Percentiles rank a stretch among this genome's conserved stretches.
phyloP scores from a whole-genome alignment of 441 rosid species.

The Isatis lusitanica region DNA sequence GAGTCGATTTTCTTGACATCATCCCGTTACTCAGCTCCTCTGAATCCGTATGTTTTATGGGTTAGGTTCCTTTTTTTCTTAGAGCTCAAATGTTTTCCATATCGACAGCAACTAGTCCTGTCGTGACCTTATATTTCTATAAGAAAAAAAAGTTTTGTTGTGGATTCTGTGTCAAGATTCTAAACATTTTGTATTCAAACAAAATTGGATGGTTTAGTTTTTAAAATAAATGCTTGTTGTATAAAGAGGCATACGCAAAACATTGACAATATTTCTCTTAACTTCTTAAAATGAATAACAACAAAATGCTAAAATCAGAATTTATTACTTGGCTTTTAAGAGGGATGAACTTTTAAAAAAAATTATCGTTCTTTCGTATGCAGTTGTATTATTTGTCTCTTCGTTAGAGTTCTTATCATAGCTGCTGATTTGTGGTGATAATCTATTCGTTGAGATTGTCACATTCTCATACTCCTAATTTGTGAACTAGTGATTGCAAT shows the following conservation, averaged over 20 bases:
- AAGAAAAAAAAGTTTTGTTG: background rate
- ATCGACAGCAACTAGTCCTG: conserved; percentile 16
- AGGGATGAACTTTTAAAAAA: background rate
- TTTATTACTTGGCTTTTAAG: background rate
- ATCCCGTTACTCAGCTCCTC: background rate
- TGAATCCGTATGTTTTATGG: conserved; percentile 8
- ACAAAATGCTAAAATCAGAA: background rate
- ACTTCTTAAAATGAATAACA: background rate
- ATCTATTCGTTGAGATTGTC: background rate
- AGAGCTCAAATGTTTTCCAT: background rate
- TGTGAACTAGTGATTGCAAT: background rate
- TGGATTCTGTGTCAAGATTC: background rate
- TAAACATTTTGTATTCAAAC: background rate
- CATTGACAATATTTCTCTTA: background rate
- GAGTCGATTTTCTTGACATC: conserved; percentile 18
- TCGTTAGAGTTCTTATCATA: background rate
- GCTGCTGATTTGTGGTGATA: background rate
- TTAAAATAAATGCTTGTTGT: background rate
- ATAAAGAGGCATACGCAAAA: background rate
- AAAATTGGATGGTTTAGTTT: background rate
- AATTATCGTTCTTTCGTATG: background rate
- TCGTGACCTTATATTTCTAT: background rate
- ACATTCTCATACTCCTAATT: background rate
- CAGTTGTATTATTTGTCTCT: background rate
- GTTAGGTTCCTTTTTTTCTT: background rate